phyloP scores from a whole-genome alignment of 2,329 filamentous ascomycete species.

The Clonostachys rosea region DNA sequence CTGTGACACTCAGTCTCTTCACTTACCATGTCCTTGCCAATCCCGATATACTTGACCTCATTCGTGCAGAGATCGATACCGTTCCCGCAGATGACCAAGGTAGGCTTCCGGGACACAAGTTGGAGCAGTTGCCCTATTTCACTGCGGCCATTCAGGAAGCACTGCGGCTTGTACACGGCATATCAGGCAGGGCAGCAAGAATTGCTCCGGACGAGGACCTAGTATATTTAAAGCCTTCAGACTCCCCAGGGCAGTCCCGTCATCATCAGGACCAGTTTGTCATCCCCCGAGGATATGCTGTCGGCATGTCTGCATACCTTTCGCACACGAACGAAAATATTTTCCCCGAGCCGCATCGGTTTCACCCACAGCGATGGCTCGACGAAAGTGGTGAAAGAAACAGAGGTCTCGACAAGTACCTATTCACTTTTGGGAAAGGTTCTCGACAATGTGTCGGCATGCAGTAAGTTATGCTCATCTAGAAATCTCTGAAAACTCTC shows the following conservation, averaged over 20 bases:
- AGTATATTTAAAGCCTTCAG: constrained; percentile 4
- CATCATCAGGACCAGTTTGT: constrained; percentile 3
- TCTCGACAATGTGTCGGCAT: too few relatives aligned
- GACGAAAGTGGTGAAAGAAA: constrained; percentile 7
- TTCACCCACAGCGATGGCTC: constrained; percentile 29
- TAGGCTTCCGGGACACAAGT: constrained; percentile 10
- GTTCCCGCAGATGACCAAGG: constrained; percentile 6
- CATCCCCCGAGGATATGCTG: constrained; percentile 21
- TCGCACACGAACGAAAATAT: constrained; percentile 26
- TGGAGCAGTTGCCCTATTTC: constrained; percentile 29
- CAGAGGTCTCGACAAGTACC: too few relatives aligned
- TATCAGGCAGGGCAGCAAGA: constrained; percentile 15
- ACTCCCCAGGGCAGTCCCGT: constrained; percentile 6
- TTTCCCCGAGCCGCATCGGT: constrained; percentile 26
- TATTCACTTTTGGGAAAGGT: too few relatives aligned
- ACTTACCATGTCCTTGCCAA: constrained; percentile 26
- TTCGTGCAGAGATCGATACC: constrained; percentile 19
- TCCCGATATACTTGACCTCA: constrained; percentile 17
- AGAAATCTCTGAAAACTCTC: too few relatives aligned
- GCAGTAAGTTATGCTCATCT: too few relatives aligned
- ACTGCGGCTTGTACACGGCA: constrained; percentile 24
- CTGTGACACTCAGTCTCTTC: constrained; percentile 22
- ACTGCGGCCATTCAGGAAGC: constrained; percentile 28
- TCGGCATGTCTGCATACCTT: constrained; percentile 25
- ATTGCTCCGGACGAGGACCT: constrained; percentile 18